Percentiles rank a stretch among this genome's conserved stretches.
Evolutionary conservation across 2,329 filamentous ascomycete genomes (phyloP).

Genomic region (Scytalidium sp.): DNA sequence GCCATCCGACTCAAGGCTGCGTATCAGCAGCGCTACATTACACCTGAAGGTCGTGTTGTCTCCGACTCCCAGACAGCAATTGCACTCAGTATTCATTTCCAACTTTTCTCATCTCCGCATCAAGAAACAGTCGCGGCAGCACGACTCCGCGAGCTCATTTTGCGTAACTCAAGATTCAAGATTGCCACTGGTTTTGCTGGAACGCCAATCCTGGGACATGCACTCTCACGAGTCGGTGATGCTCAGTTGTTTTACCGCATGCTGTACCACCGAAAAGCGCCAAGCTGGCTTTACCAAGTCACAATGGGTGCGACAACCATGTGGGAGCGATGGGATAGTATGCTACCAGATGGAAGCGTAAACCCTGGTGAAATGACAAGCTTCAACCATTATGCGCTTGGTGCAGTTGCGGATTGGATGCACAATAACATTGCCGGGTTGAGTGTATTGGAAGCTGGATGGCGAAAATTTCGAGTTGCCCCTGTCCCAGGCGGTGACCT

Average conservation of each 20-base stretch:
- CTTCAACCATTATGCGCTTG: conserved; percentile 25
- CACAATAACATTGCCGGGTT: conserved; percentile 30
- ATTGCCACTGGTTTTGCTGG: conserved; percentile 29
- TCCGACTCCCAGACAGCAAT: conserved; percentile 27
- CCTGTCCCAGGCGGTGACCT: conserved; percentile 29
- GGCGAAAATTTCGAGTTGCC: conserved; percentile 25
- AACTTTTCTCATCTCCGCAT: conserved; percentile 11
- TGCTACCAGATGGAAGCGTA: conserved; percentile 20
- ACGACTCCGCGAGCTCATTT: conserved; percentile 17
- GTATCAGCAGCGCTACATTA: too few relatives aligned
- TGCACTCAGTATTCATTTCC: conserved; percentile 21
- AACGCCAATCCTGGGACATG: conserved; percentile 20
- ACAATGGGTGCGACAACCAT: conserved; percentile 25
- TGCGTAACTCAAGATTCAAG: conserved; percentile 14
- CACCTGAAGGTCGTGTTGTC: conserved; percentile 15
- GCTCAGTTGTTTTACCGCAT: conserved; percentile 32
- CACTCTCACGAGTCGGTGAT: conserved; percentile 9
- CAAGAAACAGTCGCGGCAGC: conserved; percentile 10
- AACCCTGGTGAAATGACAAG: conserved; percentile 23
- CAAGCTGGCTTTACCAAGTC: conserved; percentile 25
- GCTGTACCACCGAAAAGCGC: conserved; percentile 32
- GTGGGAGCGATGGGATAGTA: conserved; percentile 25
- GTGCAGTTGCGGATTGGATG: conserved; percentile 17
- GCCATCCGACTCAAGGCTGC: conserved; percentile 23
- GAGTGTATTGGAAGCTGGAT: conserved; percentile 24